phyloP scores from a whole-genome alignment of 2,329 filamentous ascomycete genomes.

The Dactylonectria estremocensis region DNA sequence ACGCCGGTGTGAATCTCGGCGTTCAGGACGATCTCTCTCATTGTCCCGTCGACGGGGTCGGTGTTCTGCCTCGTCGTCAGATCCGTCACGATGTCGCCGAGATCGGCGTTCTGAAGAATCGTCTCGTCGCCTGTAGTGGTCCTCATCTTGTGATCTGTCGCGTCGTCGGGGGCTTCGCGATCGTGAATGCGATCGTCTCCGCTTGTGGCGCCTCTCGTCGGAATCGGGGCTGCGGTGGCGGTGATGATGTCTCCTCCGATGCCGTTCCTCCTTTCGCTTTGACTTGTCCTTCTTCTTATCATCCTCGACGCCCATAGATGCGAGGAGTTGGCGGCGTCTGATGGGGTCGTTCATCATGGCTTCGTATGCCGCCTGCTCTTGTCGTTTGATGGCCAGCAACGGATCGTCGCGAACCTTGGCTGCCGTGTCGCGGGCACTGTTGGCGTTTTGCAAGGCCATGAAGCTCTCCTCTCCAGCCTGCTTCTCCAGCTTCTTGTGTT shows the following conservation, averaged over 20 bases:
- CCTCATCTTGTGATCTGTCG: conserved; percentile 50
- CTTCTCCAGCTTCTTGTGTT: conserved; percentile 87
- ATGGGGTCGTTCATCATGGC: conserved; percentile 85
- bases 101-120: conserved; percentile 44
- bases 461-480: conserved; percentile 73
- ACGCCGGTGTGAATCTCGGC: conserved; percentile 29
- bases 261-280: conserved; percentile 51
- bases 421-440: conserved; percentile 84
- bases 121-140: conserved; percentile 46
- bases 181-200: conserved; percentile 63
- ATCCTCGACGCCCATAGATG: conserved; percentile 71
- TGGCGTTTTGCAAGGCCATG: conserved; percentile 77
- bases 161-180: conserved; percentile 60
- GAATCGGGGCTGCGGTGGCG: conserved; percentile 59
- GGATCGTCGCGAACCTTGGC: conserved; percentile 93
- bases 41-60: conserved; percentile 37
- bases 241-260: conserved; percentile 62
- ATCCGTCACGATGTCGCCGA: conserved; percentile 40
- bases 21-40: conserved; percentile 29
- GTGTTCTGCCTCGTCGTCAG: conserved; percentile 37
- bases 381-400: conserved; percentile 91
- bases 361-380: conserved; percentile 87
- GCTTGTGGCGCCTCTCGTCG: conserved; percentile 56
- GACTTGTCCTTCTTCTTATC: conserved; percentile 61
- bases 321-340: conserved; percentile 77